phyloP scores from a whole-genome alignment of 192 early-diverging fungal species.

The Coemansia reversa region DNA sequence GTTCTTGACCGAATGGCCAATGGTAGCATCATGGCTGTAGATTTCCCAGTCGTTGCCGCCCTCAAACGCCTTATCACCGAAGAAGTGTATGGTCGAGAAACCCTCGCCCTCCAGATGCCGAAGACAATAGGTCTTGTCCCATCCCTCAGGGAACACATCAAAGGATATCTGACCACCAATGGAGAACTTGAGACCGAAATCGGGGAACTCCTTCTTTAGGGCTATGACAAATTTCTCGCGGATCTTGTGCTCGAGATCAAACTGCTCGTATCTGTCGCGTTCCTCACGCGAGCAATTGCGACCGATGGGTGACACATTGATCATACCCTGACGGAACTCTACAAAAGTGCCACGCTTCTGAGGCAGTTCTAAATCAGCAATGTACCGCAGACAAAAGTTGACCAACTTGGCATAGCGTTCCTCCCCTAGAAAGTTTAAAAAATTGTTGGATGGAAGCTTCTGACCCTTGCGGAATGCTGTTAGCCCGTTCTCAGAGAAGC shows the following conservation, averaged over 20 bases:
- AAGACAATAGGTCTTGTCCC: conserved; percentile 99
- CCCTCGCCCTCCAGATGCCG: conserved; percentile 81
- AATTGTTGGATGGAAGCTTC: conserved; percentile 68
- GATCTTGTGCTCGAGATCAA: conserved; percentile 81
- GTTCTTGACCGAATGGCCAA: conserved; percentile 81
- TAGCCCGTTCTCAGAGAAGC: conserved; percentile 97
- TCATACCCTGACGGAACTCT: conserved; percentile 99
- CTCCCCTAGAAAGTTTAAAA: conserved; percentile 89
- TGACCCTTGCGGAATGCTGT: conserved; percentile 84
- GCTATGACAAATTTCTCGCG: conserved; percentile 83
- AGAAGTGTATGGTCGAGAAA: conserved; percentile 94
- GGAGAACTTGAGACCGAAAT: conserved; percentile 88
- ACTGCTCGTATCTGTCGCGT: conserved; percentile 88
- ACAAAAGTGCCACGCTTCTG: conserved; percentile 96
- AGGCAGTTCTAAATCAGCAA: conserved; percentile 92
- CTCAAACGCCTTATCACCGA: conserved; percentile 96
- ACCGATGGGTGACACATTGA: conserved; percentile 97
- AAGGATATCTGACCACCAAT: conserved; percentile 99
- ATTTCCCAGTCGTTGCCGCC: conserved; percentile 99
- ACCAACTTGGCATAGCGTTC: conserved; percentile 87
- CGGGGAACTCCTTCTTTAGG: conserved; percentile 78
- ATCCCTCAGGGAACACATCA: conserved; percentile 97
- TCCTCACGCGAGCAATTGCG: conserved; percentile 90
- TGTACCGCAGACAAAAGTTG: conserved; percentile 92
- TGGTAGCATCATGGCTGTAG: conserved; percentile 73